Conservation (phyloP, 1,139 yeast genomes). For the Candida sojae region DNA sequence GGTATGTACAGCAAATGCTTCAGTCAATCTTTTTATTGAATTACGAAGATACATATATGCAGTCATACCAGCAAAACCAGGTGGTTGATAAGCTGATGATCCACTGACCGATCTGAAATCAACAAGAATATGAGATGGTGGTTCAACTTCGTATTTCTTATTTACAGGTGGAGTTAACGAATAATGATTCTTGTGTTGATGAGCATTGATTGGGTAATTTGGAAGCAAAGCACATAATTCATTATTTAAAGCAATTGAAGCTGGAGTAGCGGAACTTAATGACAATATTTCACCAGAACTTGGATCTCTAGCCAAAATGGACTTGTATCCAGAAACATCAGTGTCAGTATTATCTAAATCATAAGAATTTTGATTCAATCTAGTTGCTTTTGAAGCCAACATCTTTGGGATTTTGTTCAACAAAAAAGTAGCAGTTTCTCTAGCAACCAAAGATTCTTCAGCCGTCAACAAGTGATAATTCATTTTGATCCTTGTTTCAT, state of each 20-base stretch:
- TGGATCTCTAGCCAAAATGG: constrained; percentile 65
- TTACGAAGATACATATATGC: constrained; percentile 76
- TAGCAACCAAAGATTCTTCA: constrained; percentile 56
- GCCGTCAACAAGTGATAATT: constrained; percentile 57
- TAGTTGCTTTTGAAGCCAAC: constrained; percentile 49
- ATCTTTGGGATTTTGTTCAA: constrained; percentile 70
- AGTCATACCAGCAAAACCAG: constrained; percentile 69
- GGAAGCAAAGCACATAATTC: constrained; percentile 72
- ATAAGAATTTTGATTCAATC: constrained; percentile 38
- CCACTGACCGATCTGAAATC: constrained; percentile 76
- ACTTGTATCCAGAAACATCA: constrained; percentile 77
- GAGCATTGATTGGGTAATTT: constrained; percentile 61
- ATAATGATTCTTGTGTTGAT: constrained; percentile 31
- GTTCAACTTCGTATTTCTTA: constrained; percentile 48
- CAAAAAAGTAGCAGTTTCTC: constrained; percentile 60
- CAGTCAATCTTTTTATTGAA: constrained; percentile 66
- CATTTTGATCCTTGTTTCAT: constrained; percentile 63
- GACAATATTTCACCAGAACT: constrained; percentile 63
- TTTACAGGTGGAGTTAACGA: constrained; percentile 47
- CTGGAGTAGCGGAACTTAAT: constrained; percentile 44
- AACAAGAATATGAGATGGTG: constrained; percentile 77
- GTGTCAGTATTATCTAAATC: constrained; percentile 46
- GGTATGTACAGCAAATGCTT: constrained; percentile 74
- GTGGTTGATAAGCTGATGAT: constrained; percentile 60
- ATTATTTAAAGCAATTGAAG: constrained; percentile 69